Conservation (phyloP, 2,329 filamentous ascomycete species). For the Exophiala sp. region DNA sequence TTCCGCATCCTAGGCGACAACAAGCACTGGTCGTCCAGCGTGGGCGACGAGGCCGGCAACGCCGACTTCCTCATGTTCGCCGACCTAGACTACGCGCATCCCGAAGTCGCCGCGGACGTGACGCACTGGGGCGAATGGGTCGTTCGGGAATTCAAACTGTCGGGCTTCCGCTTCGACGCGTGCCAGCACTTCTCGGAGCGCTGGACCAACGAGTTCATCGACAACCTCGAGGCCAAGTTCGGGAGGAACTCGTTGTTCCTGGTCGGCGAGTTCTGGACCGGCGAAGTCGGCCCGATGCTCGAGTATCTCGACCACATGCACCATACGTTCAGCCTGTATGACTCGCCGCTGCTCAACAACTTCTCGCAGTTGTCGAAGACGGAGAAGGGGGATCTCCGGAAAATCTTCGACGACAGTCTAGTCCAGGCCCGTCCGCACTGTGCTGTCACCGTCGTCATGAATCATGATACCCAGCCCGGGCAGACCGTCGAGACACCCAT, state of each 20-base stretch:
- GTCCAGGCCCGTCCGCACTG: slow-evolving; percentile 47
- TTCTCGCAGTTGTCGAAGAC: slow-evolving; percentile 54
- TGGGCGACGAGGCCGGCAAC: slow-evolving; percentile 58
- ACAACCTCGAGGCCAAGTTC: slow-evolving; percentile 44
- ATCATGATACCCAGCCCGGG: slow-evolving; percentile 28
- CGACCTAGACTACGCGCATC: slow-evolving; percentile 56
- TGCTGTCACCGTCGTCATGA: slow-evolving; percentile 59
- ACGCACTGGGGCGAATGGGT: slow-evolving; percentile 60
- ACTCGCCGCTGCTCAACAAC: slow-evolving; percentile 60
- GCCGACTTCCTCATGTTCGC: slow-evolving; percentile 68
- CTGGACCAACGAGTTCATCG: slow-evolving; percentile 54
- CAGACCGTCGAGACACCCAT: slow-evolving; percentile 45
- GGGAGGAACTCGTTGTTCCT: slow-evolving; percentile 56
- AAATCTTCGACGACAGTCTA: slow-evolving; percentile 54
- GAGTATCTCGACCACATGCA: slow-evolving; percentile 52
- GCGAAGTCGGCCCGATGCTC: slow-evolving; percentile 48
- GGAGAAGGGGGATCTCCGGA: slow-evolving; percentile 51
- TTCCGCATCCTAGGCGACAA: slow-evolving; percentile 55
- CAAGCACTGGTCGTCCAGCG: slow-evolving; percentile 54
- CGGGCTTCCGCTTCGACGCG: slow-evolving; percentile 61
- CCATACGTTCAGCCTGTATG: slow-evolving; percentile 55
- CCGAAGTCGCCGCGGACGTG: slow-evolving; percentile 55
- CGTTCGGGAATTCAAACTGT: slow-evolving; percentile 50
- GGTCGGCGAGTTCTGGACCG: slow-evolving; percentile 49
- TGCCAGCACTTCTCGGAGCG: slow-evolving; percentile 59